Conservation (phyloP, 371 early-diverging fungal genomes). For the Phascolomyces articulosus region DNA sequence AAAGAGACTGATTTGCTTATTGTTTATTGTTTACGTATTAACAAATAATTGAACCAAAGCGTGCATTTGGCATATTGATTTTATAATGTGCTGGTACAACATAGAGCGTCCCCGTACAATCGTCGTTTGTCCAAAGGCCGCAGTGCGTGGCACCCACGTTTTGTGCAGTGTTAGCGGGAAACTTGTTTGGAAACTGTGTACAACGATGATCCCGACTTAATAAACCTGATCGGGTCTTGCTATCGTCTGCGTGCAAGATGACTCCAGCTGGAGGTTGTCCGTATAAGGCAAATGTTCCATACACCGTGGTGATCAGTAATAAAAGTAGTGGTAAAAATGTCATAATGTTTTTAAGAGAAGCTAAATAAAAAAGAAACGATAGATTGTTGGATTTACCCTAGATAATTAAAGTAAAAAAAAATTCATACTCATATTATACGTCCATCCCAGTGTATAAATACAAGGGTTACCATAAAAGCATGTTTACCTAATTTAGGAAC, state of each 20-base stretch:
- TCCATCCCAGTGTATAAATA: no score
- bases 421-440: no score
- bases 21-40: no score
- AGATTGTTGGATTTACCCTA: no score
- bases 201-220: constrained; percentile 39
- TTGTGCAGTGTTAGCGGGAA: constrained; percentile 30
- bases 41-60: constrained; percentile 36
- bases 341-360: neutral
- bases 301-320: neutral
- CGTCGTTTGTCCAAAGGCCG: constrained; percentile 36
- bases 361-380: neutral
- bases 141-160: constrained; percentile 42
- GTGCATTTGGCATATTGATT: constrained; percentile 28
- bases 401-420: no score
- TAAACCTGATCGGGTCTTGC: constrained; percentile 27
- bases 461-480: no score
- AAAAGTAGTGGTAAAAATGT: constrained; percentile 3
- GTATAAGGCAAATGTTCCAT: constrained; percentile 15
- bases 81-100: constrained; percentile 47
- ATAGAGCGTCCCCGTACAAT: constrained; percentile 35
- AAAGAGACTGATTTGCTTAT: no score
- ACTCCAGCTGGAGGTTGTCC: constrained; percentile 21
- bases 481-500: no score
- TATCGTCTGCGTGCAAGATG: constrained; percentile 25
- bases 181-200: constrained; percentile 27